Evolutionary conservation across 2,329 filamentous ascomycete species (phyloP).

Genomic region (Pseudopyrenochaeta lycopersici): DNA sequence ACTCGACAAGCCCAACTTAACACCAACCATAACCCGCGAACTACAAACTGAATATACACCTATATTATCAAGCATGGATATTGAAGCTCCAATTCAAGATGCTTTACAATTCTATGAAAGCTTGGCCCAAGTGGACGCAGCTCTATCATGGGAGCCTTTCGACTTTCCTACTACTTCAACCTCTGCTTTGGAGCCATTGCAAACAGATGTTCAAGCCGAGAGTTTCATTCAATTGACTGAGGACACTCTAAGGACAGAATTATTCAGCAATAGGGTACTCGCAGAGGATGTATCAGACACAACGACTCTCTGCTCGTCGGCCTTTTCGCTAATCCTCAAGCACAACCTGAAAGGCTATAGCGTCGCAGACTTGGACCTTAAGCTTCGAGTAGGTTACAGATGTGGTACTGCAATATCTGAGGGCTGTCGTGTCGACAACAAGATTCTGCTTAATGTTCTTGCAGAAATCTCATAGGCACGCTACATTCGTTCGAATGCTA

Average conservation of each 20-base stretch:
- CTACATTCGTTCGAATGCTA: too few species aligned
- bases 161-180: constrained; percentile 1
- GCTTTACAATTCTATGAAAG: constrained; percentile 3
- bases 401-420: constrained; percentile 8
- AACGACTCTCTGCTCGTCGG: constrained; percentile 26
- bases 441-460: constrained; percentile 21
- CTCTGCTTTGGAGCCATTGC: constrained; percentile 1
- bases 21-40: constrained; percentile 1
- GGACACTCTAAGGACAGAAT: constrained; percentile 4
- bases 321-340: constrained; percentile 24
- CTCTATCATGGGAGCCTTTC: constrained; percentile 6
- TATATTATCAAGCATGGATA: constrained; percentile 1
- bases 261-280: constrained; percentile 5
- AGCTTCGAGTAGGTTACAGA: constrained; percentile 23
- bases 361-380: constrained; percentile 20
- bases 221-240: background rate
- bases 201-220: constrained; percentile 1
- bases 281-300: constrained; percentile 15
- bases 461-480: constrained; percentile 16
- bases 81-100: background rate
- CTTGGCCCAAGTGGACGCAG: constrained; percentile 4
- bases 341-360: constrained; percentile 22
- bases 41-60: constrained; percentile 3
- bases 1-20: constrained; percentile 7
- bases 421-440: constrained; percentile 24